phyloP scores from a whole-genome alignment of 2,329 filamentous ascomycete genomes.

The Alternaria alternata region DNA sequence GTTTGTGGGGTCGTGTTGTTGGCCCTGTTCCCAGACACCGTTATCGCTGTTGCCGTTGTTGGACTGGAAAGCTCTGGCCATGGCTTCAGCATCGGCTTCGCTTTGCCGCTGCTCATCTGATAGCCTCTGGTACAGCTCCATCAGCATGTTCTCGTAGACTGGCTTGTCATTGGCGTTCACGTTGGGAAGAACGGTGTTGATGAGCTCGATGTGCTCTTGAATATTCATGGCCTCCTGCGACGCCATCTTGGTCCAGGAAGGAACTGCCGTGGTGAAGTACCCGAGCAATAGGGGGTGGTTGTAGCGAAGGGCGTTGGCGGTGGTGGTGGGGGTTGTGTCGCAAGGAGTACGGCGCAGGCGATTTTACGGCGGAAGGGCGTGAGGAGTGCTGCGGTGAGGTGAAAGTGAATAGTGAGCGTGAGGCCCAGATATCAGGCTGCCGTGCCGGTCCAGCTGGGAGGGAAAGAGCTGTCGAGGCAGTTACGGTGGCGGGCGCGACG shows the following conservation, averaged over 20 bases:
- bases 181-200: conserved; percentile 8
- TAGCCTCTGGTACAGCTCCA: conserved; percentile 1
- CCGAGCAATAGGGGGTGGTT: background rate
- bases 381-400: background rate
- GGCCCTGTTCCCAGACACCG: background rate
- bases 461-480: conserved; percentile 13
- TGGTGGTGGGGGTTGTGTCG: background rate
- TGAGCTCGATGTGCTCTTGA: conserved; percentile 10
- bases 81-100: background rate
- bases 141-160: conserved; percentile 9
- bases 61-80: background rate
- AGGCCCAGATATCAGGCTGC: conserved; percentile 13
- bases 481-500: conserved; percentile 15
- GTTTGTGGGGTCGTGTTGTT: background rate
- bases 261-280: background rate
- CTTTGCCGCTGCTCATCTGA: background rate
- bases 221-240: background rate
- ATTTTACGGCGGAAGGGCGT: conserved; percentile 3
- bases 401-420: conserved; percentile 12
- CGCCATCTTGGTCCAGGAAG: conserved; percentile 2
- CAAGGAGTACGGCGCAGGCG: conserved; percentile 4
- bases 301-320: background rate
- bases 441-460: conserved; percentile 6
- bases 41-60: background rate
- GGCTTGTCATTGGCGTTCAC: conserved; percentile 2